These are phyloP conservation scores for Boletus tylopilopsis DNA, from an alignment of 768 basidiomycete species.

Conservation along the genomic window DNA sequence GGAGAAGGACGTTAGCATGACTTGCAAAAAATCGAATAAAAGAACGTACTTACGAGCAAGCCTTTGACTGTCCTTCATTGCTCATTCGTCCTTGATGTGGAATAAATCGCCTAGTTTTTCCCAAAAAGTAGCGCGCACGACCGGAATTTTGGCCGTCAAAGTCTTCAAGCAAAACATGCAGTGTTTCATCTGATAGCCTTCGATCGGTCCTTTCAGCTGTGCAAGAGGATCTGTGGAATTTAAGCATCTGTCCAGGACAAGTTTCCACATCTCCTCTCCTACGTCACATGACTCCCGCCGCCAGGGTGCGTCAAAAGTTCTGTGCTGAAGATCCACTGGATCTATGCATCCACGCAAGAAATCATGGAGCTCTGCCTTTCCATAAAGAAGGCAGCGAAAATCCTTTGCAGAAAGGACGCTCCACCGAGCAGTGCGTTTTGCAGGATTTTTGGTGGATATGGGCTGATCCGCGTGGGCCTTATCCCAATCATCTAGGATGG, in stretches of 20 bases:
- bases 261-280: neutral
- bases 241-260: neutral
- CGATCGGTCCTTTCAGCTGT: neutral
- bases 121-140: neutral
- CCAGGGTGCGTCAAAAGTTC: no score
- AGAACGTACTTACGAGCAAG: neutral
- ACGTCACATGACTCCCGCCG: neutral
- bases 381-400: slow-evolving; percentile 14
- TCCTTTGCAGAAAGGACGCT: slow-evolving; percentile 16
- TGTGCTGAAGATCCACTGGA: neutral
- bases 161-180: neutral
- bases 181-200: accelerated
- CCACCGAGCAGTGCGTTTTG: slow-evolving; percentile 25
- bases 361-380: slow-evolving; percentile 1
- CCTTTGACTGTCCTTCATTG: neutral
- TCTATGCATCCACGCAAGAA: neutral
- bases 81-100: slow-evolving; percentile 3
- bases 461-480: neutral
- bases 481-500: slow-evolving; percentile 18
- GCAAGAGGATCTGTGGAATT: slow-evolving; percentile 7
- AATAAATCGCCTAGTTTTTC: slow-evolving; percentile 1
- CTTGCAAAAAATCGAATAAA: neutral
- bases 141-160: neutral
- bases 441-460: neutral
- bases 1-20: no score